Base-by-base conservation (phyloP, 208 protist genomes). In the Acanthamoeba castellanii region DNA sequence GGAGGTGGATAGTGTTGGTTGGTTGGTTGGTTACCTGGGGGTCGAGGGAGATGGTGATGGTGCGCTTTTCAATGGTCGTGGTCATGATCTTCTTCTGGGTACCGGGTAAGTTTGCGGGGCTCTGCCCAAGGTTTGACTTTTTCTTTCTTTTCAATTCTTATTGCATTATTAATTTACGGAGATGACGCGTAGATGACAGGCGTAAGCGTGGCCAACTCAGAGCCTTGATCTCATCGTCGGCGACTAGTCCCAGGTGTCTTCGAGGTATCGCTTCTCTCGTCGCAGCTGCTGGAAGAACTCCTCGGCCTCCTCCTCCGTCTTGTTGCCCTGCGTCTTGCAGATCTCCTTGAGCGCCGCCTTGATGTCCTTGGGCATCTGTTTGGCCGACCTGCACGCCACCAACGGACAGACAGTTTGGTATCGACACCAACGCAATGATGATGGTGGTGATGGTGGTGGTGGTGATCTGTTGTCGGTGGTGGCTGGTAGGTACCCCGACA, bases 331-430 rank as follows among this genome's bases (percentile, higher is more conserved):
- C n/a, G 59, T 78, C 84, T 94, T 94, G 30, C 95, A 91, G 30
- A 96, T 94, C 18, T 55, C 6, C n/a, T 89, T 45, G 27, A 97
- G 55, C 25, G 95, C n/a, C 37, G 68, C 57, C 74, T 74, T 94
- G 9, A 97, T 85, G 90, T 97, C 96, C 72, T 92, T 95, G 20
- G 96, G 96, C 96, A 97, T 97, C 61, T 90, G 59, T 70, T 93
- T 92, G 42, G 93, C 93, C 22, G 96, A 96, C 13, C 96, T 93
- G 45, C 70, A 50, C n/a, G 66, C 30, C 22, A 85, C 78, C 5
- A n/a, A n/a, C n/a, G n/a, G n/a, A n/a, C n/a, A n/a, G n/a, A n/a
- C 14, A 30, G 34, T 11, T 22, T 16, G 8, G 50, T 13, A 55
- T 13, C 50, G 13, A 55, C 50, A 55, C 50, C 50, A 55, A 55